A percentile compares a stretch with the other conserved stretches of the same genome.
Conservation (phyloP, 805 yeast species). For the Myxozyma monticola region DNA sequence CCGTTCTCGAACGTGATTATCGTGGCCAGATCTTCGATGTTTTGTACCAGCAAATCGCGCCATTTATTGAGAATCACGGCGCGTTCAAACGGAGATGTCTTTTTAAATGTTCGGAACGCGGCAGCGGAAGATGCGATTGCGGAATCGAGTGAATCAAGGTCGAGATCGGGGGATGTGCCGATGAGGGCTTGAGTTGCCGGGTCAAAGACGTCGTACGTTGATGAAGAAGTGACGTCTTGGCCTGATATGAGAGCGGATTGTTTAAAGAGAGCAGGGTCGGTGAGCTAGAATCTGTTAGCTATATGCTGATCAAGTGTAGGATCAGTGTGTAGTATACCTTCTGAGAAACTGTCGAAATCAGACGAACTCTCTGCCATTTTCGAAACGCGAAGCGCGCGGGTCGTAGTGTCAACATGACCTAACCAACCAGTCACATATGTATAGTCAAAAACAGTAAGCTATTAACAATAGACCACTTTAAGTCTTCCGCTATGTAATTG, state of each 20-base stretch:
- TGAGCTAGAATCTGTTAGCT: not conserved
- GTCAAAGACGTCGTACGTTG: slow-evolving; percentile 47
- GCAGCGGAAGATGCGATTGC: slow-evolving; percentile 58
- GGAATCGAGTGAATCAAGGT: slow-evolving; percentile 48
- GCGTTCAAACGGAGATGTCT: slow-evolving; percentile 58
- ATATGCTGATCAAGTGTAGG: too few species aligned
- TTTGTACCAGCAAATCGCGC: slow-evolving; percentile 54
- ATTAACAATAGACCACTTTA: too few species aligned
- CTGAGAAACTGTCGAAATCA: too few species aligned
- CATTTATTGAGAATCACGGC: slow-evolving; percentile 53
- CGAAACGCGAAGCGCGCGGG: too few species aligned
- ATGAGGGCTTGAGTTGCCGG: slow-evolving; percentile 65
- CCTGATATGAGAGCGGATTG: not conserved
- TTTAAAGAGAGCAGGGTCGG: not conserved
- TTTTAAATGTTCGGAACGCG: slow-evolving; percentile 55
- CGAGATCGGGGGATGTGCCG: slow-evolving; percentile 57
- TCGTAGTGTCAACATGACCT: too few species aligned
- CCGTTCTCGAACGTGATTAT: slow-evolving; percentile 72
- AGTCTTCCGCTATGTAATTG: too few species aligned
- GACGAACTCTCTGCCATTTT: too few species aligned
- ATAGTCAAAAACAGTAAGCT: too few species aligned
- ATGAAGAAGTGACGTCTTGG: not conserved
- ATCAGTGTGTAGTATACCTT: too few species aligned
- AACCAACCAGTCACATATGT: too few species aligned
- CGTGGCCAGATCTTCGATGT: slow-evolving; percentile 64